Conservation (phyloP, 2,329 filamentous ascomycete genomes). For the Bipolaris cookei region DNA sequence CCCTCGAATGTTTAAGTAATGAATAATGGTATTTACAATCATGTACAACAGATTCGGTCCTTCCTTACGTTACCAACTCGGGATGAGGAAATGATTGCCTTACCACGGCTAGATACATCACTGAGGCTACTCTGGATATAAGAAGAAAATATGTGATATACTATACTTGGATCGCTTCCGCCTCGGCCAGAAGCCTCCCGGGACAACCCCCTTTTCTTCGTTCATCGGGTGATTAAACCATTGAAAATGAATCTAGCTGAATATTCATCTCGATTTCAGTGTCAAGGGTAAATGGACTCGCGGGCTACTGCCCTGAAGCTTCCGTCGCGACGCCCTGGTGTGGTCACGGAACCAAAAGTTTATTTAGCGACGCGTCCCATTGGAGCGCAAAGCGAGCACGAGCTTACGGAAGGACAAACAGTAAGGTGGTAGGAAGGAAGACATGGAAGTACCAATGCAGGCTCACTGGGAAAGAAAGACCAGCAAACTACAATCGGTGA, state of each 20-base stretch:
- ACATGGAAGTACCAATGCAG: background rate
- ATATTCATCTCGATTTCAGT: no score
- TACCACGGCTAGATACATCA: background rate
- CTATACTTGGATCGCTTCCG: background rate
- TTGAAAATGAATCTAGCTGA: no score
- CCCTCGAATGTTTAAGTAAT: conserved; percentile 19
- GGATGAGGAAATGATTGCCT: no score
- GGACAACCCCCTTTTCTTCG: background rate
- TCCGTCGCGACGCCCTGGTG: no score
- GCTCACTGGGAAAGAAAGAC: background rate
- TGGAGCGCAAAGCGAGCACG: background rate
- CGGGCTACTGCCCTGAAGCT: no score
- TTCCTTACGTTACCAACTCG: background rate
- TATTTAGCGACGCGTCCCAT: background rate
- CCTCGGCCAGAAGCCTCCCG: background rate
- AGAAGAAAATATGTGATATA: conserved; percentile 1
- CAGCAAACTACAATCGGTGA: background rate
- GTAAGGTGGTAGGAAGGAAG: background rate
- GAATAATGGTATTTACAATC: background rate
- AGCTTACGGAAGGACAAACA: background rate
- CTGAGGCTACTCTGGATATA: background rate
- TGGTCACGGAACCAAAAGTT: background rate
- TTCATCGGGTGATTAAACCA: no score
- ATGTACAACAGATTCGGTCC: background rate
- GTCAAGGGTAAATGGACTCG: no score